Base-by-base conservation (phyloP, 2,329 filamentous ascomycete species). In the Cladosporium sp. region DNA sequence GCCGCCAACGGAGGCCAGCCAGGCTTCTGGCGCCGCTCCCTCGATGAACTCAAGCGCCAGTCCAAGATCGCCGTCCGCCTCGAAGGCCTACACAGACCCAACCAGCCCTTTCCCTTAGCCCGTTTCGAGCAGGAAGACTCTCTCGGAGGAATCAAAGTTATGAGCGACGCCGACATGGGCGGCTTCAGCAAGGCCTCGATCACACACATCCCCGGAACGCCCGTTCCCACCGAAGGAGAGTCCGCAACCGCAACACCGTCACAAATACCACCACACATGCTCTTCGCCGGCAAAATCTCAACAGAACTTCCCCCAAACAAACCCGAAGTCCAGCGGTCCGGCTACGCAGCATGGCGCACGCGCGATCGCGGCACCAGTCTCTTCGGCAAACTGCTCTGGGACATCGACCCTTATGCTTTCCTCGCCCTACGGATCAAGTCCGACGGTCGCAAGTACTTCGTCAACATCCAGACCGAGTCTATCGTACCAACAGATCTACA, bases 401-500 rank as follows among this genome's bases (percentile, higher is more conserved):
- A 98, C 75, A 89, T 97, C 61, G 93, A 97, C 73, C 89, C 91
- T 2, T 98, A 96, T 79, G 82, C 85, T 14, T 97, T 93, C 78
- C 88, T 99, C 11, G 94, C 92, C 0, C 79, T 99, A 74, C 89
- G 93, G 16, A 85, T 99, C 72, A 95, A 93, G 77, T 94, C 91
- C 3, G 95, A 98, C 75, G 93, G 93, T 18, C 85, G 95, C 66
- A 90, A 91, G 73, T 99, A 98, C 81, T 92, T 97, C 65, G 88
- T 99, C 73, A 99, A 99, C 78, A 82, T 99, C 18, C 95, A 98
- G 81, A 97, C 93, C 3, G 94, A 99, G 75, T 91, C 91, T 1
- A 89, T 99, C 64, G 91, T 97, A 57, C 91, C 92, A 13, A 94
- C 93, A n/a, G 95, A 99, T 77, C 84, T 99, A 68, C 95, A 98